phyloP scores from a whole-genome alignment of 202 grass and related monocot species.

The Tripidium arundinaceum region DNA sequence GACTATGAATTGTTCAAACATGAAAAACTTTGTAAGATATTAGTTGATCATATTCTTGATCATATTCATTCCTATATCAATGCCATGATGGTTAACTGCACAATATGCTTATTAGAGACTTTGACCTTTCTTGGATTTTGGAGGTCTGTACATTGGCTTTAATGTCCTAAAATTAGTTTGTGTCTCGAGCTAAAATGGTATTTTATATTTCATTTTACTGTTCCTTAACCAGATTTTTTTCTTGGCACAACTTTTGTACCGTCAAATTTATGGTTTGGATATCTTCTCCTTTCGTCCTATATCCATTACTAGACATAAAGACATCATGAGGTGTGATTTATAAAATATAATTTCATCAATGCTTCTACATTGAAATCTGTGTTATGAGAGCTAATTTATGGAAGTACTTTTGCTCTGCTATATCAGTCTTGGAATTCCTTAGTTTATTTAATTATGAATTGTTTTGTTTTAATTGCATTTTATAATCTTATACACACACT shows the following conservation, averaged over 20 bases:
- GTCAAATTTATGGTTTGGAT: not conserved
- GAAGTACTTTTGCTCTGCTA: not conserved
- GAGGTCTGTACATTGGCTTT: not conserved
- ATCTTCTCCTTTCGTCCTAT: not conserved
- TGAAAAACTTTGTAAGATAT: not conserved
- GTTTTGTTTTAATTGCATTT: not conserved
- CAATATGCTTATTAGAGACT: not conserved
- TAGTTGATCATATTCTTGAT: not conserved
- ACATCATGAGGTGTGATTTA: no score
- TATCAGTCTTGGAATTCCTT: not conserved
- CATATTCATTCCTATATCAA: not conserved
- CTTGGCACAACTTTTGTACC: not conserved
- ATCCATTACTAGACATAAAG: not conserved
- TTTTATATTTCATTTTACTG: not conserved
- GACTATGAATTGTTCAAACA: not conserved
- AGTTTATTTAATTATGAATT: not conserved
- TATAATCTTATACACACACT: not conserved
- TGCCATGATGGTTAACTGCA: not conserved
- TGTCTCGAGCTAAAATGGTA: not conserved
- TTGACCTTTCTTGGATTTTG: not conserved
- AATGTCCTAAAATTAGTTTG: not conserved
- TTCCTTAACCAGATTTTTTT: not conserved
- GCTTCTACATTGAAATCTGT: not conserved
- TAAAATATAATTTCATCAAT: not conserved
- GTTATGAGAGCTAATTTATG: conserved; percentile 6